A percentile compares a stretch with the other conserved stretches of the same genome.
Conservation (phyloP, 192 early-diverging fungal genomes). For the Coemansia sp. region DNA sequence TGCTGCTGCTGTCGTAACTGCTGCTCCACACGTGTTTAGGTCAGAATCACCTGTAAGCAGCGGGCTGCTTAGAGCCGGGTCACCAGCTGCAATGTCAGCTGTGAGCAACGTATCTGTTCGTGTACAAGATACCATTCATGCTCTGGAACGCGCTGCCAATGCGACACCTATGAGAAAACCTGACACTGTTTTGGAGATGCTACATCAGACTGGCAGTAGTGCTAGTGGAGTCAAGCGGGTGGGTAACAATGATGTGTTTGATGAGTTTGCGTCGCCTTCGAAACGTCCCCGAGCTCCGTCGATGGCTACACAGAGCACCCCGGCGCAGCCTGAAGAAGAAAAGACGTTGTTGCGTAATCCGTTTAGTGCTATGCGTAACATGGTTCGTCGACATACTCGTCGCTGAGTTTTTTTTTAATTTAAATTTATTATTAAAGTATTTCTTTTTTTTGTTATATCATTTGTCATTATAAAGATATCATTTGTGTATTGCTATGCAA, state of each 20-base stretch:
- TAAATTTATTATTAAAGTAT: background rate
- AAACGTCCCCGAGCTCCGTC: conserved; percentile 39
- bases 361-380: conserved; percentile 13
- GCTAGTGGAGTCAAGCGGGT: conserved; percentile 29
- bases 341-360: conserved; percentile 4
- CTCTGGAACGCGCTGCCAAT: conserved; percentile 25
- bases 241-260: conserved; percentile 4
- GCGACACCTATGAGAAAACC: background rate
- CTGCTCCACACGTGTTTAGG: background rate
- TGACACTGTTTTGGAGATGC: background rate
- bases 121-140: conserved; percentile 35
- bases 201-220: background rate
- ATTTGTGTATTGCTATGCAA: conserved; percentile 19
- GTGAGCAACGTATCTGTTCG: conserved; percentile 35
- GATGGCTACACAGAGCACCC: background rate
- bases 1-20: background rate
- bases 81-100: conserved; percentile 36
- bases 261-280: conserved; percentile 25
- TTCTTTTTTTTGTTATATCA: background rate
- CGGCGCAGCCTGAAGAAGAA: background rate
- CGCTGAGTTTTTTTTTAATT: conserved; percentile 12
- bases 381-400: conserved; percentile 24
- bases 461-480: background rate
- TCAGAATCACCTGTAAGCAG: conserved; percentile 10
- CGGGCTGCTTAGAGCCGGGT: conserved; percentile 20